phyloP scores from a whole-genome alignment of 768 basidiomycete species.

The Mycena floridula region DNA sequence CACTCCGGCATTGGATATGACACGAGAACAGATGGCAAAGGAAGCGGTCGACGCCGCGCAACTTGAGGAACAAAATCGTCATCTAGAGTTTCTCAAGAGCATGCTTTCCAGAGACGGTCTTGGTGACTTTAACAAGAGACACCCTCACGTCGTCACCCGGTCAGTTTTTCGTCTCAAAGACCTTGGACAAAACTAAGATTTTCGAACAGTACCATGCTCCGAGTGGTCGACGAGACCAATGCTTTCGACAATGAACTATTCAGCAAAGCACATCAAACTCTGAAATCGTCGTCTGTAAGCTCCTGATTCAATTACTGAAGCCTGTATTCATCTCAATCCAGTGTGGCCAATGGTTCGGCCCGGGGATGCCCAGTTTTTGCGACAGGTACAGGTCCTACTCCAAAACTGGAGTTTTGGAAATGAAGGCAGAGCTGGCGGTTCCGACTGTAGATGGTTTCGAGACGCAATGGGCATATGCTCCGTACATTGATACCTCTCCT shows the following conservation, averaged over 20 bases:
- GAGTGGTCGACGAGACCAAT: too few relatives aligned
- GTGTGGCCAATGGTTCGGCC: too few relatives aligned
- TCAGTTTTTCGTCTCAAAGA: too few relatives aligned
- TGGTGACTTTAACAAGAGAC: background rate
- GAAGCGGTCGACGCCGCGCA: background rate
- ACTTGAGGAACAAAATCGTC: background rate
- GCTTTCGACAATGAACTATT: too few relatives aligned
- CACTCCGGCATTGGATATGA: background rate
- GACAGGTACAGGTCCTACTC: background rate
- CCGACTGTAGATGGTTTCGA: background rate
- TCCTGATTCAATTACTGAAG: too few relatives aligned
- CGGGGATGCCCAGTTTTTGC: too few relatives aligned
- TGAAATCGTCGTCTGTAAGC: too few relatives aligned
- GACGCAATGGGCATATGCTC: conserved; percentile 6
- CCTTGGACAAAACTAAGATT: too few relatives aligned
- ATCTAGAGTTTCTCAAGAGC: background rate
- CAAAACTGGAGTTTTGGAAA: conserved; percentile 1
- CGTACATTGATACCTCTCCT: conserved; percentile 1
- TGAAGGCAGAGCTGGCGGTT: conserved; percentile 1
- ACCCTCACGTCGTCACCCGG: conserved; percentile 3
- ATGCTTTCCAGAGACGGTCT: too few relatives aligned
- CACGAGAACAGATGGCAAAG: background rate
- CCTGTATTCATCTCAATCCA: too few relatives aligned
- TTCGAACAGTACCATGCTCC: too few relatives aligned
- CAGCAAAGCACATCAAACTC: too few relatives aligned